Percentiles rank a stretch among this genome's conserved stretches.
These are phyloP conservation scores for Aquilaria malaccensis DNA, from an alignment of 345 rosid genomes.

Conservation along the genomic window DNA sequence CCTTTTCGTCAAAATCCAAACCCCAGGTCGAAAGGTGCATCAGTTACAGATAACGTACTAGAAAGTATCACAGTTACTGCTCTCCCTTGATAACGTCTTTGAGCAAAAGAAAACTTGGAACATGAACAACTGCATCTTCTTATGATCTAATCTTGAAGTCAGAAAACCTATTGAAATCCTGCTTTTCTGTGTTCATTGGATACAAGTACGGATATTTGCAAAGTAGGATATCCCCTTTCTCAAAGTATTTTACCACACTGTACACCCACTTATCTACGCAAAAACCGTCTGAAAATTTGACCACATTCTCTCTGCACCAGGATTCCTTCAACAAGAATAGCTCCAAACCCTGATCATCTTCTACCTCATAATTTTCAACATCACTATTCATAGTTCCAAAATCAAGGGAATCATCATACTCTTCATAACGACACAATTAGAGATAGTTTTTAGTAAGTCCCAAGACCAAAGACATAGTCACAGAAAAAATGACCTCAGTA, in stretches of 20 bases:
- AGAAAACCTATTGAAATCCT: background rate
- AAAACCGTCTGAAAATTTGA: background rate
- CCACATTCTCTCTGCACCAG: background rate
- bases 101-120: too few relatives aligned
- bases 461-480: background rate
- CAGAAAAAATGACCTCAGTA: background rate
- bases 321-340: background rate
- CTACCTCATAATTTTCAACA: too few relatives aligned
- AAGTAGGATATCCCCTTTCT: background rate
- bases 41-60: too few relatives aligned
- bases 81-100: background rate
- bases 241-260: background rate
- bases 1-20: too few relatives aligned
- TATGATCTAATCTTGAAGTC: background rate
- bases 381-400: too few relatives aligned
- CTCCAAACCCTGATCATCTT: background rate
- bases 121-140: too few relatives aligned
- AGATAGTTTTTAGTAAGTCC: background rate
- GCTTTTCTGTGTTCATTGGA: background rate
- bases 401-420: background rate
- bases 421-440: background rate
- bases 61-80: too few relatives aligned
- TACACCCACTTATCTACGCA: background rate
- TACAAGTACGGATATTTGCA: background rate
- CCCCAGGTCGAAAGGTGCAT: too few relatives aligned